These are phyloP conservation scores for Globomyces pollinis-pini DNA, from an alignment of 192 early-diverging fungal species.

Conservation along the genomic window DNA sequence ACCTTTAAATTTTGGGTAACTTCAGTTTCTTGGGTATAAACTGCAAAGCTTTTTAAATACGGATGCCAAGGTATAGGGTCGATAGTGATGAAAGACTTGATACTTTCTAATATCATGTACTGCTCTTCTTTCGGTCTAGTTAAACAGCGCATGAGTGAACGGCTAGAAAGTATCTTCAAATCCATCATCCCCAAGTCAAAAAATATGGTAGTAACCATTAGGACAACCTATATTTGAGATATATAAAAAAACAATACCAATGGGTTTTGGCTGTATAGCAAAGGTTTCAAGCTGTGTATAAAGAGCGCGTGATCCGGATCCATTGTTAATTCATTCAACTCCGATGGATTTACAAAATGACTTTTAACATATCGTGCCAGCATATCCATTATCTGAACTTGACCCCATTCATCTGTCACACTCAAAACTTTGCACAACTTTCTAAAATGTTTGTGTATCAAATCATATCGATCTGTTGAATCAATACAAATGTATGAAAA, in stretches of 20 bases:
- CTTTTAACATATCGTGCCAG: slow-evolving; percentile 67
- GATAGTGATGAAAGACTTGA: not conserved
- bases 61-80: not conserved
- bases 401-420: slow-evolving; percentile 95
- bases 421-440: slow-evolving; percentile 77
- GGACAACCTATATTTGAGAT: too few relatives aligned
- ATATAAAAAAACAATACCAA: too few relatives aligned
- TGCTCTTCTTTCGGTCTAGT: slow-evolving; percentile 63
- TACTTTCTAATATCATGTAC: slow-evolving; percentile 56
- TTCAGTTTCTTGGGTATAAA: not conserved
- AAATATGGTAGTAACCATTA: slow-evolving; percentile 22
- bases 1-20: not conserved
- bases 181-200: slow-evolving; percentile 37
- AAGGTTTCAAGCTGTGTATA: slow-evolving; percentile 54
- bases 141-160: slow-evolving; percentile 69
- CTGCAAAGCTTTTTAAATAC: not conserved
- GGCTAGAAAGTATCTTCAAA: slow-evolving; percentile 19
- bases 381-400: slow-evolving; percentile 74
- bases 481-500: not conserved
- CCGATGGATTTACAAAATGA: slow-evolving; percentile 55
- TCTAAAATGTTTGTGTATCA: slow-evolving; percentile 83
- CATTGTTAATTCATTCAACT: slow-evolving; percentile 19
- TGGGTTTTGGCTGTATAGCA: slow-evolving; percentile 72
- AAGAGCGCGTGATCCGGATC: slow-evolving; percentile 79
- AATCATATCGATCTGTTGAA: slow-evolving; percentile 59